Evolutionary conservation across 148 eudicot species (phyloP).

Genomic region (Camellia japonica): DNA sequence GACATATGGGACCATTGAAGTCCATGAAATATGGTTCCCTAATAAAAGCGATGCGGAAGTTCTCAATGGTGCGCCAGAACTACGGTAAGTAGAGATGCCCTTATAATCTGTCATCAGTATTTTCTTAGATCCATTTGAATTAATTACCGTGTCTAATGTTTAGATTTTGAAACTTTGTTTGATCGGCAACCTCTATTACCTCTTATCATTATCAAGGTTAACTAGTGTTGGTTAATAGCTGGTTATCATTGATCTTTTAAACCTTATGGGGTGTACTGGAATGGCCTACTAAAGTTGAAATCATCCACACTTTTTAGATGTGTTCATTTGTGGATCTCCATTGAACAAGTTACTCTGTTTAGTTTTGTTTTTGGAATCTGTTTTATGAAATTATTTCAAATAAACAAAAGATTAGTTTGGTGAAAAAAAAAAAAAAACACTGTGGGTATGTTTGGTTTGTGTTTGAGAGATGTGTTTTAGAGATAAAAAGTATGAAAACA

Average conservation of each 20-base stretch:
- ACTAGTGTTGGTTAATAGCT: neutral
- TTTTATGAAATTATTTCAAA: too few relatives aligned
- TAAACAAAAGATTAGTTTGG: neutral
- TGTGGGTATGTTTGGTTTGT: too few relatives aligned
- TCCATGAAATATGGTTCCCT: conserved; percentile 63
- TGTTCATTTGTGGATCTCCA: neutral
- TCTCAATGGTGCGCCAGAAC: conserved; percentile 76
- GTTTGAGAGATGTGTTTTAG: too few relatives aligned
- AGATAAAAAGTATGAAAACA: too few relatives aligned
- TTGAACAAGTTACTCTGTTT: neutral
- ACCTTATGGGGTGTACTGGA: neutral
- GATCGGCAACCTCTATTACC: neutral
- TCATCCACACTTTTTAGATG: neutral
- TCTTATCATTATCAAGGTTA: neutral
- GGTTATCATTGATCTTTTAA: neutral
- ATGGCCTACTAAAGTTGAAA: neutral
- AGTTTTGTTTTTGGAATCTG: neutral
- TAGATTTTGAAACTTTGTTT: neutral
- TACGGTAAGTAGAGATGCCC: conserved; percentile 48
- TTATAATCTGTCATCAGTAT: neutral
- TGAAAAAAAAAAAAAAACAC: neutral
- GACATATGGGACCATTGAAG: conserved; percentile 84
- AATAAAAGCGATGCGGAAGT: conserved; percentile 65
- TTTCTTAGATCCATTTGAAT: neutral
- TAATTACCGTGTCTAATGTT: neutral